Evolutionary conservation across 257 asterid genomes (phyloP), one percentile per base, ranked within the genome.

Genomic region (Cynanchum wilfordii): DNA sequence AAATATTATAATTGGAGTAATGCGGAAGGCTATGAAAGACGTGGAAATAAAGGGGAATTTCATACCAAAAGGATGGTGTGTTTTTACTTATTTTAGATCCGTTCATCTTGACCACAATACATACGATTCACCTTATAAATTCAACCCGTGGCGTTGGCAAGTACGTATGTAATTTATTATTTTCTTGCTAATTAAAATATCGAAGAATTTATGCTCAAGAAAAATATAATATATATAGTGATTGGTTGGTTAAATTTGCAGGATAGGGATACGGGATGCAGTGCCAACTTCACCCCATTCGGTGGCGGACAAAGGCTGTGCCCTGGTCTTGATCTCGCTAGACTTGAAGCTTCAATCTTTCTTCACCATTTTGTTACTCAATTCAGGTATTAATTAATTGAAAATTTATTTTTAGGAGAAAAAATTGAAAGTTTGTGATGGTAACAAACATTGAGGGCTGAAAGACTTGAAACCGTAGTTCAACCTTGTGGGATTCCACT

Each of bases 61-160:
- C 2, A 87, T 93, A 75, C 98, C 98, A 42, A 87, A 87, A 67
- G 97, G 96, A 33, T 93, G 96, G 95, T 86, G 95, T 83, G 97
- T 85, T 30, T 78, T 93, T 24, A 82, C 90, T 12, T 83, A 89
- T 80, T 93, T 93, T 84, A 86, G 98, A 85, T 87, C 96, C 62
- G 89, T 90, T 25, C 98, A 93, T 74, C 90, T 93, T 80, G 98
- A 93, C 79, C 82, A 79, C 40, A 79, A 79, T 36, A 47, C 78
- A 4, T 89, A 90, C 75, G 96, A 90, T 42, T 85, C 73, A 16
- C 97, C 98, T 3, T 73, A 85, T 72, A 88, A 86, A 9, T 93
- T 90, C 78, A 86, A 89, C 78, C 98, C 98, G 7, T 90, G 97
- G 96, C 86, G 98, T 36, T 93, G 98, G 98, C 96, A 87, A 83